Conservation (phyloP, 2,329 filamentous ascomycete genomes). For the Chrysoporthe puriensis region DNA sequence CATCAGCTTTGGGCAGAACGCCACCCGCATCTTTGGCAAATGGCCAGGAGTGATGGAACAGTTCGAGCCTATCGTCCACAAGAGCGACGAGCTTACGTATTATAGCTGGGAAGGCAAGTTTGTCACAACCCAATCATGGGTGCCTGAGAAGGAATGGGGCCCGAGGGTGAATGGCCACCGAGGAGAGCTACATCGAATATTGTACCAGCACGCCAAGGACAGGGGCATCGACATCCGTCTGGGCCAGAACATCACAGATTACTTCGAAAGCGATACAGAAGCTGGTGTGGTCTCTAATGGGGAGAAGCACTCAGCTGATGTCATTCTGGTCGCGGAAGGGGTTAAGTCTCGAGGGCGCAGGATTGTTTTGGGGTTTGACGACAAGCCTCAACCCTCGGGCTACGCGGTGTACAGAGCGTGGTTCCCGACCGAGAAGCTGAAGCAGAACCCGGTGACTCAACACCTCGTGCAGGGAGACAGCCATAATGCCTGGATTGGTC, state of each 20-base stretch:
- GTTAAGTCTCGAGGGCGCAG: slow-evolving; percentile 48
- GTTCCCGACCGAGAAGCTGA: slow-evolving; percentile 47
- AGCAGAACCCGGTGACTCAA: slow-evolving; percentile 46
- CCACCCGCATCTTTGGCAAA: slow-evolving; percentile 58
- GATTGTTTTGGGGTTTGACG: slow-evolving; percentile 46
- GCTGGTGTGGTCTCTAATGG: slow-evolving; percentile 46
- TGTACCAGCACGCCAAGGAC: slow-evolving; percentile 52
- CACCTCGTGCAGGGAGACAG: slow-evolving; percentile 54
- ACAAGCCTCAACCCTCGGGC: slow-evolving; percentile 42
- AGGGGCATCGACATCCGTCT: slow-evolving; percentile 51
- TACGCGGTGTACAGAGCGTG: slow-evolving; percentile 48
- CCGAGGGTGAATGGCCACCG: slow-evolving; percentile 58
- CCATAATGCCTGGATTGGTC: slow-evolving; percentile 56
- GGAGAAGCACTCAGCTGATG: slow-evolving; percentile 44
- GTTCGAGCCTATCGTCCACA: slow-evolving; percentile 54
- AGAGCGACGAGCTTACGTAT: slow-evolving; percentile 43
- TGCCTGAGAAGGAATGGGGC: slow-evolving; percentile 40
- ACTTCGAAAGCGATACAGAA: slow-evolving; percentile 46
- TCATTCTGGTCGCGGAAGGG: slow-evolving; percentile 49
- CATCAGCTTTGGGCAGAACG: slow-evolving; percentile 60
- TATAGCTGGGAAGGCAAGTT: slow-evolving; percentile 50
- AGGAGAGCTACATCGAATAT: slow-evolving; percentile 54
- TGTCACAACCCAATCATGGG: slow-evolving; percentile 48
- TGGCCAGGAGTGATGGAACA: slow-evolving; percentile 55
- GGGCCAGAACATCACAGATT: slow-evolving; percentile 46